Base-by-base conservation (phyloP, 106 monocot genomes). In the Dioscorea alata region DNA sequence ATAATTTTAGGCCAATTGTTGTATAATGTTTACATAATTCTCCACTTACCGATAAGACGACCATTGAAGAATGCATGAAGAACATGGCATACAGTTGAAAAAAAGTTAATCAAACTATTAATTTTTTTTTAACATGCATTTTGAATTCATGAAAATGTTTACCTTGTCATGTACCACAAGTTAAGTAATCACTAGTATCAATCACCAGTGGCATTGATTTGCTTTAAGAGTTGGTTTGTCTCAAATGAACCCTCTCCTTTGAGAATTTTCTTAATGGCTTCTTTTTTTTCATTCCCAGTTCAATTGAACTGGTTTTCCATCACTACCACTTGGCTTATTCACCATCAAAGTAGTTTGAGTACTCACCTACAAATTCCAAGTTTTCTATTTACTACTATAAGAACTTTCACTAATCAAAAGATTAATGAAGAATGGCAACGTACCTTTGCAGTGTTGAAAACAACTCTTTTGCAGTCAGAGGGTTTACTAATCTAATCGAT, bases 151-250 rank as follows among this genome's bases (percentile, higher is more conserved):
- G 4, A 15, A 20, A n/a, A 19, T 34, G 61, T 13, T 31, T 83
- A 87, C 91, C 79, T 85, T 42, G 91, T 92, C 60, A 64, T 88
- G 69, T 92, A 92, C 91, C 91, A 92, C 75, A n/a, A n/a, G n/a
- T n/a, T n/a, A 92, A 78, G 68, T 92, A 92, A 57, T 92, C 91
- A 60, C 88, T 92, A 23, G 49, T 65, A n/a, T n/a, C n/a, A n/a
- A 69, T 92, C 91, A 49, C 63, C 62, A 48, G 73, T 78, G 23
- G 66, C 34, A 13, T 17, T 18, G 7, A 88, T 73, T 67, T 92
- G 91, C 23, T 92, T 88, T 33, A 73, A 63, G 7, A 92, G 87
- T 50, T 64, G 49, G 15, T 79, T 78, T 35, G 34, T 19, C 4
- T 60, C 67, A 34, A 76, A 75, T 17, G 50, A 50, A 0, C 59